A percentile compares a stretch with the other conserved stretches of the same genome.
These are phyloP conservation scores for Pythium aquatile DNA, from an alignment of 352 stramenopile genomes.

Conservation along the genomic window DNA sequence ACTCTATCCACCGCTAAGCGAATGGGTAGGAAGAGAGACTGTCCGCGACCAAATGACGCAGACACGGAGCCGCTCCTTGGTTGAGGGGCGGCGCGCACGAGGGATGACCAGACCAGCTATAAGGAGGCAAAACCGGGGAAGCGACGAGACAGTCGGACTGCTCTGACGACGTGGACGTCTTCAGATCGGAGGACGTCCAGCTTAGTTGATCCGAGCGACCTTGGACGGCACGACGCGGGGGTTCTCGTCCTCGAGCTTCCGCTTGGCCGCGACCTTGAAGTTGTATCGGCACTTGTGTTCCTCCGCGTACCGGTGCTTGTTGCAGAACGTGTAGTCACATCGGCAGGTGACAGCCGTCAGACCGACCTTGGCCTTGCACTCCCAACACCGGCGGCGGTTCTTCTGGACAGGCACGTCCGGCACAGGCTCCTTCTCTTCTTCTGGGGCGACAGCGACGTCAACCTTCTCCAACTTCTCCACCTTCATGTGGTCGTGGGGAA, in stretches of 20 bases:
- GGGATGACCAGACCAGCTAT: not conserved
- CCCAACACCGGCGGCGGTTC: constrained; percentile 87
- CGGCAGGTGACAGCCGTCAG: constrained; percentile 85
- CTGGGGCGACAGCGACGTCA: constrained; percentile 1
- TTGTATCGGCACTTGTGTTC: constrained; percentile 88
- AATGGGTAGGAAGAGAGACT: not conserved
- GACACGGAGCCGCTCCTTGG: not conserved
- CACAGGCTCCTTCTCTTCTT: constrained; percentile 14
- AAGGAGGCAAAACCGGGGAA: constrained; percentile 21
- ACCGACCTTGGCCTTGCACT: constrained; percentile 84
- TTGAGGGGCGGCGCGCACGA: not conserved
- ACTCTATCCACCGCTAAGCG: not conserved
- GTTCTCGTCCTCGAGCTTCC: constrained; percentile 82
- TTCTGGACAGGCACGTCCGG: constrained; percentile 59
- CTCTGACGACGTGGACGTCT: not conserved
- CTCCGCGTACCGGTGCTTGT: constrained; percentile 87
- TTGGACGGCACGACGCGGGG: constrained; percentile 76
- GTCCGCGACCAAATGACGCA: constrained; percentile 14
- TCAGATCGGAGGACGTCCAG: not conserved
- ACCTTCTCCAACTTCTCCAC: constrained; percentile 22
- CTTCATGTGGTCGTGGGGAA: constrained; percentile 16
- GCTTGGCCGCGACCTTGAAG: constrained; percentile 82
- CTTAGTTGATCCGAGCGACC: constrained; percentile 85
- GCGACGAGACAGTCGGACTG: not conserved
- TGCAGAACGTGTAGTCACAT: constrained; percentile 90